These are phyloP conservation scores for Grigorovia jiainica DNA, from an alignment of 805 yeast species.

Conservation along the genomic window DNA sequence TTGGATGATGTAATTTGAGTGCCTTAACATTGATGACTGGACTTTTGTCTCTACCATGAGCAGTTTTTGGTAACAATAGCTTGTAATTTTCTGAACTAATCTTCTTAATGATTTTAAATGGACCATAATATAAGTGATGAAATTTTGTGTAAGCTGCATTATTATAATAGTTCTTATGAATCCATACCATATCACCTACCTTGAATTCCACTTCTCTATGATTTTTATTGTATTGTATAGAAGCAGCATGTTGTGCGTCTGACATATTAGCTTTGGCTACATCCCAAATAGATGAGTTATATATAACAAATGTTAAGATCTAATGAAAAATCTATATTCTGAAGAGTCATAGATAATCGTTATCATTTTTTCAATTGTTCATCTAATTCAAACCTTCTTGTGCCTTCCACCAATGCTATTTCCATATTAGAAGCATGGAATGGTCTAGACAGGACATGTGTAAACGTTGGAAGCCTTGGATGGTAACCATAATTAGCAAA, in stretches of 20 bases:
- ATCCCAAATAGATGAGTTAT: neutral
- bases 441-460: neutral
- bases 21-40: neutral
- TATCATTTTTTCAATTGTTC: neutral
- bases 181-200: neutral
- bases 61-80: neutral
- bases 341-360: too few relatives aligned
- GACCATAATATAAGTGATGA: slow-evolving; percentile 4
- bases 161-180: slow-evolving; percentile 2
- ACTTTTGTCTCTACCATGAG: neutral
- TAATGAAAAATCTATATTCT: too few relatives aligned
- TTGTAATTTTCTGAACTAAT: neutral
- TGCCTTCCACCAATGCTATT: neutral
- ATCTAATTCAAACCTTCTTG: neutral
- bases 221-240: neutral
- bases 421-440: neutral
- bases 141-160: neutral
- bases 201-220: neutral
- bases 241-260: neutral
- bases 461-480: slow-evolving; percentile 1
- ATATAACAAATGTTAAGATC: too few relatives aligned
- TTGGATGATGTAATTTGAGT: neutral
- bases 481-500: slow-evolving; percentile 2
- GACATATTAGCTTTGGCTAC: slow-evolving; percentile 1
- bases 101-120: neutral